Base-by-base conservation (phyloP, 495 filamentous ascomycete genomes). In the Penicillium pancosmium region DNA sequence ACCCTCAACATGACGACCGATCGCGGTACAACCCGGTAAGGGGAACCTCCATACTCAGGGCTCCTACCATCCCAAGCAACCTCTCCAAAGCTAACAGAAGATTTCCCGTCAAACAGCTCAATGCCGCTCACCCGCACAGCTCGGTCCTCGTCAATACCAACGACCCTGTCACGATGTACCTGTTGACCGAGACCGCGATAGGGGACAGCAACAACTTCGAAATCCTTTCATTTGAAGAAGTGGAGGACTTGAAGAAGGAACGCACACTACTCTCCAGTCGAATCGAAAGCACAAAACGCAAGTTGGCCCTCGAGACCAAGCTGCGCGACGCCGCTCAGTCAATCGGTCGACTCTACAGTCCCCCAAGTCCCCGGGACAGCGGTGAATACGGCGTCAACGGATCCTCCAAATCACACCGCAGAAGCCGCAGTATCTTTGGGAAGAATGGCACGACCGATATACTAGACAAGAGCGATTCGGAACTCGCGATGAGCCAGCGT, bases 171-270 rank as follows among this genome's bases (percentile, higher is more conserved):
- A 77, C 80, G 10, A 83, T 96, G 73, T 96, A 98, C 72, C 78
- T 98, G 15, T 80, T 98, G 54, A 93, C 93, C 61, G 93, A 97
- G 74, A 97, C 91, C 27, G 94, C 94, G 10, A 85, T 97, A 60
- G 84, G 84, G 43, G 94, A 98, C 72, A 93, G 91, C 71, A 84
- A 85, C 64, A 74, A 85, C 57, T 98, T 85, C 70, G 88, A 94
- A 68, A 84, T 98, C 11, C 77, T 98, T 16, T 92, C 93, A 0
- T 86, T 91, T 46, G 92, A 95, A 65, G 92, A 97, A 68, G 87
- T 97, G 19, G 94, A 98, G 53, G 82, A 84, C 7, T 74, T 98
- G 65, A 98, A 98, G 78, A 95, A 90, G 69, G 90, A 96, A 73
- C 80, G 86, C 50, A 78, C 83, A 41, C 73, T 84, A 12, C 73